Base-by-base conservation (phyloP, 73 alveolate species). In the Paramecium biaurelia region DNA sequence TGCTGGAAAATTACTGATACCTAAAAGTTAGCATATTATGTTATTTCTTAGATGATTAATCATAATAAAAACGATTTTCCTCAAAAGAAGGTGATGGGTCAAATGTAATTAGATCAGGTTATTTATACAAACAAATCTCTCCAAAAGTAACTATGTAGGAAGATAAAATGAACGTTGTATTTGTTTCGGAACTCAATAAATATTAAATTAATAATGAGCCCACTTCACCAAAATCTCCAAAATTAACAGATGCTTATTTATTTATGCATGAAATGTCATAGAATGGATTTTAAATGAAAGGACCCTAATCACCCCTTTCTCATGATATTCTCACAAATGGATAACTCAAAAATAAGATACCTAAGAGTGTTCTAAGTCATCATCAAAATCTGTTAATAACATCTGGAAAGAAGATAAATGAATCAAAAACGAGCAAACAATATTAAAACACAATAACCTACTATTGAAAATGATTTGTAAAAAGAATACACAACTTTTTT, bases 321-420 rank as follows among this genome's bases (percentile, higher is more conserved):
- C 84, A 63, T 63, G 84, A 63, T 32, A 63, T 63, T 23, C 45
- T 63, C 21, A 30, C 47, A 12, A 63, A 63, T 63, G 84, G 84
- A 23, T 12, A 26, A 63, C 45, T 63, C 8, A 63, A 63, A 63
- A 26, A 63, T 32, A 63, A 63, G 26, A 63, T 63, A 12, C 84
- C 84, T 7, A 63, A 63, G 28, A 63, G 84, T 63, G 84, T 63
- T 26, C 12, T 63, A 63, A 63, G 84, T 63, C 84, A 63, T 63
- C 84, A 63, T 63, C 24, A 63, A 63, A 63, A 63, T 41, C 28
- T 63, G 28, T 26, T 63, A 30, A 23, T 23, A 3, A 24, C 84
- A 11, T 32, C 84, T 30, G 68, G 68, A 53, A 63, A 63, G 20
- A 63, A 63, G 26, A 26, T 12, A 63, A 63, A 63, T 63, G 84